Evolutionary conservation across 2,329 filamentous ascomycete genomes (phyloP), one percentile per base, ranked within the genome.

Genomic region (Aspergillus pseudoglaucus): DNA sequence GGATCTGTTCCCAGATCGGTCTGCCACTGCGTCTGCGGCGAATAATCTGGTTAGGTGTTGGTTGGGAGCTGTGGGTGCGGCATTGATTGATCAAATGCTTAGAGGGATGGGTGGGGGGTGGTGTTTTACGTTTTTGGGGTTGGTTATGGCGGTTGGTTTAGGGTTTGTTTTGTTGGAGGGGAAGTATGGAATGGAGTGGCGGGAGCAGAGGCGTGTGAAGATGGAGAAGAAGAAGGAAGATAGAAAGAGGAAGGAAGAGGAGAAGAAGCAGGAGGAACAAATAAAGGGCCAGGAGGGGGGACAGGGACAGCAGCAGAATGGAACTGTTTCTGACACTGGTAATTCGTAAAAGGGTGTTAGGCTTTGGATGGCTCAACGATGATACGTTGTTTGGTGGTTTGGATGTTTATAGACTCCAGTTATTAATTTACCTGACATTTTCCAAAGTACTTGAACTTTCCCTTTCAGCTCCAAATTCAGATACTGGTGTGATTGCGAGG

Each of bases 41-140:
- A 53, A 53, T 15, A 67, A 63, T 42, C 48, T 67, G n/a, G 47
- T 59, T 8, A 53, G 64, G 8, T 66, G 61, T 47, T 55, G 57
- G 23, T 46, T 66, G 4, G 60, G 58, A 12, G 64, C 64, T 10
- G 52, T 58, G 6, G 61, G 54, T 1, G 54, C 60, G 2, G 59
- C 62, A 3, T 49, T 59, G 1, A 49, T 64, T 17, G 45, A 62
- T 9, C 50, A 57, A 17, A 58, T 66, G 48, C 45, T 67, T n/a
- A 35, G 47, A 12, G 49, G 44, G 1, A 55, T 63, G 48, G 62
- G 60, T 1, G 49, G 53, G 42, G 61, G 59, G 2, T 64, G 60
- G 60, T 60, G 52, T 38, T 67, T 64, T 49, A 53, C 55, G 15
- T 51, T 64, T 14, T 40, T 65, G 7, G 61, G 55, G 0, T 17